Conservation (phyloP, 1,139 yeast species). For the Saccharomyces uvarum region DNA sequence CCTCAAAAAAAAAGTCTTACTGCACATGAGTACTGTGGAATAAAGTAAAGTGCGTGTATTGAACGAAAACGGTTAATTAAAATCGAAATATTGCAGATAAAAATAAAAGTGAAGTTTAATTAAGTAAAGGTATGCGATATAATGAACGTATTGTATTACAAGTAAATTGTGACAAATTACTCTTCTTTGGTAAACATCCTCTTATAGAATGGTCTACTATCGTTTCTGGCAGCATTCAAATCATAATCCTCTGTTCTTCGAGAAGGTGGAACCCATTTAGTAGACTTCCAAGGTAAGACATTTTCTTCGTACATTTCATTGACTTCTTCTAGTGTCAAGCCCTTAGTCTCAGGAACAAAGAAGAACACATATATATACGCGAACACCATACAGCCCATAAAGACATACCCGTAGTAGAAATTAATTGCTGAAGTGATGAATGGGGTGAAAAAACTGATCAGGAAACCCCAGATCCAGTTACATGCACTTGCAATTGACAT, state of each 20-base stretch:
- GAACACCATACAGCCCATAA: conserved; percentile 59
- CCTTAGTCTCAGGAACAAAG: conserved; percentile 62
- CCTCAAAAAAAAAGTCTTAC: not conserved
- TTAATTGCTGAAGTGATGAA: conserved; percentile 44
- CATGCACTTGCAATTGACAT: conserved; percentile 65
- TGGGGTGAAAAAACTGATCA: conserved; percentile 67
- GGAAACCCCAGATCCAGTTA: conserved; percentile 73
- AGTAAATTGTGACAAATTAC: conserved; percentile 2
- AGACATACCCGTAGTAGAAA: conserved; percentile 56
- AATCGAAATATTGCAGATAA: not conserved
- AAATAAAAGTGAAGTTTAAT: not conserved
- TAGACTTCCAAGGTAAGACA: conserved; percentile 40
- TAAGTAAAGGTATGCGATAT: not conserved
- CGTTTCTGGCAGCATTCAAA: conserved; percentile 12
- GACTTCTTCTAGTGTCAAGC: conserved; percentile 61
- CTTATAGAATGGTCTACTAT: conserved; percentile 18
- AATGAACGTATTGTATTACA: conserved; percentile 29
- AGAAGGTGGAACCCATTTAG: conserved; percentile 21
- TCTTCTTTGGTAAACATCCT: conserved; percentile 16
- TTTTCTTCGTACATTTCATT: conserved; percentile 46
- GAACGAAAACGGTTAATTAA: not conserved
- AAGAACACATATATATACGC: conserved; percentile 56
- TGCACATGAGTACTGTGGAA: not conserved
- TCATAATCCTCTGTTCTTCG: conserved; percentile 28
- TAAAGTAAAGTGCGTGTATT: not conserved